These are phyloP conservation scores for Sophora flavescens DNA, from an alignment of 306 rosid genomes.

Conservation along the genomic window DNA sequence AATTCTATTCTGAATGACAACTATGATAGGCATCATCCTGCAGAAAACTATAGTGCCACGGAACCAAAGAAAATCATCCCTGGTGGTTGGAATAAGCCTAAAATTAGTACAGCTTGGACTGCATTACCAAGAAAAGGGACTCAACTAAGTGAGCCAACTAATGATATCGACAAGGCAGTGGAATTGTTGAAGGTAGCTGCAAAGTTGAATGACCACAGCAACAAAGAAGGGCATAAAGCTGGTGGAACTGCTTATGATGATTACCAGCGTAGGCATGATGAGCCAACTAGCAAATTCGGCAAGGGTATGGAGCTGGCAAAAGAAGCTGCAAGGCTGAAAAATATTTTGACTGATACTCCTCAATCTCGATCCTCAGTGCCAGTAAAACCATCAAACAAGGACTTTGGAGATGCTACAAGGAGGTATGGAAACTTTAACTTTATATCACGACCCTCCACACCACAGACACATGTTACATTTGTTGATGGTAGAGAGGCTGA, in stretches of 20 bases:
- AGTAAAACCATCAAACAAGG: constrained; percentile 19
- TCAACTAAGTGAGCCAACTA: constrained; percentile 51
- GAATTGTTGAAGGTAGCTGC: constrained; percentile 47
- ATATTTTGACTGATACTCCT: background rate
- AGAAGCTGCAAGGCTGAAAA: constrained; percentile 41
- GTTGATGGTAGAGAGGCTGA: background rate
- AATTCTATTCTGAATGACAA: constrained; percentile 10
- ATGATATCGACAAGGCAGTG: constrained; percentile 47
- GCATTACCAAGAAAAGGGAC: constrained; percentile 42
- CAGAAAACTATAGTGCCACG: background rate
- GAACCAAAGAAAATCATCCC: background rate
- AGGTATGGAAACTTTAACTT: constrained; percentile 28
- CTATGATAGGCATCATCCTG: constrained; percentile 12
- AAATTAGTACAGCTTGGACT: constrained; percentile 28
- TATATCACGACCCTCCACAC: background rate
- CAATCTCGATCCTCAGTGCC: background rate
- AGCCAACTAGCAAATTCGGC: constrained; percentile 3
- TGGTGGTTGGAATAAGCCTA: constrained; percentile 27
- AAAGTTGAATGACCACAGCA: background rate
- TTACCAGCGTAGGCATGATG: background rate
- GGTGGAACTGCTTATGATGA: background rate
- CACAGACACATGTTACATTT: background rate
- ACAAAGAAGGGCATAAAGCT: constrained; percentile 21
- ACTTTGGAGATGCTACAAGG: constrained; percentile 31
- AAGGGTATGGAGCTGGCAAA: constrained; percentile 41